These are phyloP conservation scores for Pistacia integerrima DNA, from an alignment of 345 rosid species.

Conservation along the genomic window DNA sequence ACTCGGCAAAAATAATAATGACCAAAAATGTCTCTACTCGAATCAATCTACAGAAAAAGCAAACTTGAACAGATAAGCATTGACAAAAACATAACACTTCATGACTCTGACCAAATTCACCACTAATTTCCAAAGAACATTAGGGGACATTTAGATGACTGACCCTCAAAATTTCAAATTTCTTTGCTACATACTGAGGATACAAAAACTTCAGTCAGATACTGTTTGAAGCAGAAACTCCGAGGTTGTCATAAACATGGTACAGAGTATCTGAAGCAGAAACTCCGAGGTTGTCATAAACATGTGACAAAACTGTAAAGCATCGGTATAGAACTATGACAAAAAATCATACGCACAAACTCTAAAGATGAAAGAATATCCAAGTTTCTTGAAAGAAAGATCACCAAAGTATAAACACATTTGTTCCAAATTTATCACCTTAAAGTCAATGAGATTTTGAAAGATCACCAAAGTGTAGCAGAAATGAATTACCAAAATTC, in stretches of 20 bases:
- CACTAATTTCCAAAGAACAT: not conserved
- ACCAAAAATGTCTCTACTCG: not conserved
- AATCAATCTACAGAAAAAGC: not conserved
- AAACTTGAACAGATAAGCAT: not conserved
- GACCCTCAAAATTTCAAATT: not conserved
- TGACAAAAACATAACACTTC: not conserved
- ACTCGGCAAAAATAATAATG: no score
- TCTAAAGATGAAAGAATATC: not conserved
- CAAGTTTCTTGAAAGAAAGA: not conserved
- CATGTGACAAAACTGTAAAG: not conserved
- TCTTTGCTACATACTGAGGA: not conserved
- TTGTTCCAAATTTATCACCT: not conserved
- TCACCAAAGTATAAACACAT: not conserved
- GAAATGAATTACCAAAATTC: slow-evolving; percentile 3
- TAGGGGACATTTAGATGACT: not conserved
- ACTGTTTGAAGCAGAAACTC: not conserved
- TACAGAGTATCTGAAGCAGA: not conserved
- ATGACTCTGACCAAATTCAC: not conserved
- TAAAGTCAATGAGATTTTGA: not conserved
- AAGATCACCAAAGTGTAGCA: not conserved
- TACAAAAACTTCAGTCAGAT: not conserved
- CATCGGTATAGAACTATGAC: not conserved
- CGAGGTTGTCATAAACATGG: not conserved
- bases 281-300: not conserved
- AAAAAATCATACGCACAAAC: not conserved